phyloP scores from a whole-genome alignment of 805 yeast genomes.

The Dipodascus albidus region DNA sequence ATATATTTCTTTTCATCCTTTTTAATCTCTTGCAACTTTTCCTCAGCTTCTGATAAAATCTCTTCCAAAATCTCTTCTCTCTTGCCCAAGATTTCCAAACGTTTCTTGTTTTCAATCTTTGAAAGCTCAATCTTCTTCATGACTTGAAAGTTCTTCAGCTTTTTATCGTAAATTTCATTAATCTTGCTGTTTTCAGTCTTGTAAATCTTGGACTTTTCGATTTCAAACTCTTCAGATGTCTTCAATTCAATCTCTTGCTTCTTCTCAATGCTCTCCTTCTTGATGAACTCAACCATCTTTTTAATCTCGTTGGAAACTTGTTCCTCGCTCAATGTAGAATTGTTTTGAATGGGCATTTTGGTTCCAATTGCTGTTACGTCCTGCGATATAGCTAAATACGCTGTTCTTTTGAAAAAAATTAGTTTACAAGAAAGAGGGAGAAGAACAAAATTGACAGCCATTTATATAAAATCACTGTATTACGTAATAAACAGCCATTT shows the following conservation, averaged over 20 bases:
- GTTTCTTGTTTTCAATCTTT: constrained; percentile 88
- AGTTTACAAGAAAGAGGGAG: neutral
- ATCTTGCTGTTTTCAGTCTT: constrained; percentile 85
- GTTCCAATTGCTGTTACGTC: no score
- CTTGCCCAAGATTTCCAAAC: constrained; percentile 79
- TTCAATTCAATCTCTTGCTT: constrained; percentile 91
- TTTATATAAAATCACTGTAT: neutral
- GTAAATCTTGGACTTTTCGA: constrained; percentile 91
- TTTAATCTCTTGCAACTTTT: constrained; percentile 47
- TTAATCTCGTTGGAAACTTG: constrained; percentile 90
- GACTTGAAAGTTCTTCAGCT: constrained; percentile 81
- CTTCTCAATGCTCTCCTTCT: constrained; percentile 97
- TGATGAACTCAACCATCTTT: constrained; percentile 97
- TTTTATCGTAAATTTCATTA: constrained; percentile 67
- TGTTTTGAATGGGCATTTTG: neutral
- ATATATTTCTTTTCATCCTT: constrained; percentile 48
- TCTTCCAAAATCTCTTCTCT: constrained; percentile 71
- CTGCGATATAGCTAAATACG: neutral
- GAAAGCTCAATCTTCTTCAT: constrained; percentile 95
- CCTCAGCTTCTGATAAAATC: constrained; percentile 61
- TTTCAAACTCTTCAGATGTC: constrained; percentile 98
- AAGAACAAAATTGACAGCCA: neutral
- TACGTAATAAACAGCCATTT: neutral
- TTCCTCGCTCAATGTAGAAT: constrained; percentile 1
- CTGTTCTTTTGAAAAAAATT: neutral